Conservation (phyloP, 2,329 filamentous ascomycete genomes). For the Trichoderma aggressivum region DNA sequence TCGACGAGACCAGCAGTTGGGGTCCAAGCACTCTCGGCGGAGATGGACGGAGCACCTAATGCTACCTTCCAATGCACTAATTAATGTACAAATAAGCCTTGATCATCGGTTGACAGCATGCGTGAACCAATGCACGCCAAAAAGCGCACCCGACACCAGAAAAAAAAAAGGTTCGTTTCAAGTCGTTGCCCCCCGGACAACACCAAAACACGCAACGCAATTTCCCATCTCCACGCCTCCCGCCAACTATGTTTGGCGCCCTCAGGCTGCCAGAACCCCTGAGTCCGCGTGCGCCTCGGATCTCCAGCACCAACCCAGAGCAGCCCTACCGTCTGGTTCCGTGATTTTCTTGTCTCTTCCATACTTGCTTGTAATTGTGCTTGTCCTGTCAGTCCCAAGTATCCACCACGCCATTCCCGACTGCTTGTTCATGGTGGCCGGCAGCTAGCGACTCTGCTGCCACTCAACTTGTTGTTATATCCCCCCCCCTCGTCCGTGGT, state of each 20-base stretch:
- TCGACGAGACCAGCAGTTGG: background rate
- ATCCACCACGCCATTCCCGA: slow-evolving; percentile 11
- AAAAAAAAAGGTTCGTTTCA: slow-evolving; percentile 18
- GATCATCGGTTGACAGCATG: background rate
- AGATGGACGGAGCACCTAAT: slow-evolving; percentile 3
- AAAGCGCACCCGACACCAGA: background rate
- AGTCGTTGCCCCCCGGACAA: slow-evolving; percentile 16
- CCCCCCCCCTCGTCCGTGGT: background rate
- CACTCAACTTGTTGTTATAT: slow-evolving; percentile 3
- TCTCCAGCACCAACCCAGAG: slow-evolving; percentile 16
- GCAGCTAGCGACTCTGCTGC: background rate
- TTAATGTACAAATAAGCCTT: background rate
- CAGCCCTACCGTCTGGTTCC: slow-evolving; percentile 15
- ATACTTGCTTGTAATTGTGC: background rate
- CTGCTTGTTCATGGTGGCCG: slow-evolving; percentile 9
- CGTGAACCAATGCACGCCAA: slow-evolving; percentile 13
- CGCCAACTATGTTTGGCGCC: slow-evolving; percentile 18
- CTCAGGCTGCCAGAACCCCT: slow-evolving; percentile 13
- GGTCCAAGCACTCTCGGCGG: background rate
- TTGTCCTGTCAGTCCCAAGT: background rate
- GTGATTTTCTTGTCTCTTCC: background rate
- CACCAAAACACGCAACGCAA: slow-evolving; percentile 25
- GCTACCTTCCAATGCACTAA: background rate
- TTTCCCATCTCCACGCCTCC: slow-evolving; percentile 25
- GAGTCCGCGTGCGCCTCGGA: slow-evolving; percentile 16